Conservation (phyloP, 768 basidiomycete species). For the Auricularia sp. region DNA sequence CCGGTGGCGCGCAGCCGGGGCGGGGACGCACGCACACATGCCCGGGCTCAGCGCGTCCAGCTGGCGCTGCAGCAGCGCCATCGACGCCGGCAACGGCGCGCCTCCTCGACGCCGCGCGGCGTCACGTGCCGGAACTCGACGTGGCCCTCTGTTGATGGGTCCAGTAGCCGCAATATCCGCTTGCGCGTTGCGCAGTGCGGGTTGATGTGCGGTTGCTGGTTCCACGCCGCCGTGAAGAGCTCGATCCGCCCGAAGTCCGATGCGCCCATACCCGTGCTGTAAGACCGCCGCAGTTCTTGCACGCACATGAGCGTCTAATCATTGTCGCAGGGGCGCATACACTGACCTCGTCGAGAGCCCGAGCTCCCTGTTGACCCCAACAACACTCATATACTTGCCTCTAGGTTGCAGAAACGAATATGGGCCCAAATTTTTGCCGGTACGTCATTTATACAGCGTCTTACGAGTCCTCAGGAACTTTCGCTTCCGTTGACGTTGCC, state of each 20-base stretch:
- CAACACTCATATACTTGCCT: too few species aligned
- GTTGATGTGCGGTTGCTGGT: not conserved
- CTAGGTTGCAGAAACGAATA: too few species aligned
- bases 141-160: not conserved
- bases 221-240: not conserved
- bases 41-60: not conserved
- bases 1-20: not conserved
- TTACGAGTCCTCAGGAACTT: too few species aligned
- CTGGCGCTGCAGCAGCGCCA: not conserved
- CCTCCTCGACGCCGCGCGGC: conserved; percentile 1
- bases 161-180: not conserved
- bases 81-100: not conserved
- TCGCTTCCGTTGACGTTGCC: too few species aligned
- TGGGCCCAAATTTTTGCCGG: too few species aligned
- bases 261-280: not conserved
- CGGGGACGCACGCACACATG: not conserved
- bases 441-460: too few species aligned
- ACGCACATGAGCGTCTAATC: not conserved
- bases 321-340: not conserved
- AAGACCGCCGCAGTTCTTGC: not conserved
- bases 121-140: not conserved
- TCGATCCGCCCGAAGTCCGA: not conserved
- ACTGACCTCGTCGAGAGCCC: not conserved
- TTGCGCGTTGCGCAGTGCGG: not conserved
- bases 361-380: too few species aligned